A percentile compares a stretch with the other conserved stretches of the same genome.
These are phyloP conservation scores for Populus alba DNA, from an alignment of 345 rosid genomes.

Conservation along the genomic window DNA sequence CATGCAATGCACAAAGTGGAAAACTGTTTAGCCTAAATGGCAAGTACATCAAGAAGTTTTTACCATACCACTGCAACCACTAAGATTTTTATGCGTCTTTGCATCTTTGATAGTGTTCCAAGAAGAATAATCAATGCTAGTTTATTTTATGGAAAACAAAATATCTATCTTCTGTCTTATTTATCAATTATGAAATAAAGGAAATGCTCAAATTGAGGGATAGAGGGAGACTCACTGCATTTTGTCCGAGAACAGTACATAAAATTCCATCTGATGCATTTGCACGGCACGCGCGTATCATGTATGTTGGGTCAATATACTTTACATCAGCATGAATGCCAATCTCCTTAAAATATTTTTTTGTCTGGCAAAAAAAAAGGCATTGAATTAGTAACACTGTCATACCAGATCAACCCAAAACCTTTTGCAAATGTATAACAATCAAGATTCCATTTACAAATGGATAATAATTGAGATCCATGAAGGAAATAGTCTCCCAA, in stretches of 20 bases:
- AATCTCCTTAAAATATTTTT: conserved; percentile 66
- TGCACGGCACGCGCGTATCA: conserved; percentile 94
- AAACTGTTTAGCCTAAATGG: too few species aligned
- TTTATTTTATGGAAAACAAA: background rate
- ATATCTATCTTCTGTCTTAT: background rate
- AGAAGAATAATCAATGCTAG: background rate
- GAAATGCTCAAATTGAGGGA: conserved; percentile 3
- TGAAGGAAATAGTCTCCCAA: too few species aligned
- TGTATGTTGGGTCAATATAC: conserved; percentile 96
- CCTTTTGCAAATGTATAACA: background rate
- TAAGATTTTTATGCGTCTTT: background rate
- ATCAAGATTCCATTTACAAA: too few species aligned
- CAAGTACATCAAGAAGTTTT: background rate
- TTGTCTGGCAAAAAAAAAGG: conserved; percentile 44
- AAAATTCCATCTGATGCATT: conserved; percentile 96
- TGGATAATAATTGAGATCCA: background rate
- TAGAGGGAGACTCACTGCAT: conserved; percentile 61
- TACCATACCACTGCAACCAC: background rate
- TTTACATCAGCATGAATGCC: conserved; percentile 76
- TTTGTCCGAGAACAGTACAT: conserved; percentile 96
- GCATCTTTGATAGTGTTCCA: too few species aligned
- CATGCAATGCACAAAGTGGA: too few species aligned
- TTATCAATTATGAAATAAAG: background rate
- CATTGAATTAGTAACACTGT: background rate
- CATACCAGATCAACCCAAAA: background rate